A percentile compares a stretch with the other conserved stretches of the same genome.
These are phyloP conservation scores for Pugionium dolabratum DNA, from an alignment of 345 rosid genomes.

Conservation along the genomic window DNA sequence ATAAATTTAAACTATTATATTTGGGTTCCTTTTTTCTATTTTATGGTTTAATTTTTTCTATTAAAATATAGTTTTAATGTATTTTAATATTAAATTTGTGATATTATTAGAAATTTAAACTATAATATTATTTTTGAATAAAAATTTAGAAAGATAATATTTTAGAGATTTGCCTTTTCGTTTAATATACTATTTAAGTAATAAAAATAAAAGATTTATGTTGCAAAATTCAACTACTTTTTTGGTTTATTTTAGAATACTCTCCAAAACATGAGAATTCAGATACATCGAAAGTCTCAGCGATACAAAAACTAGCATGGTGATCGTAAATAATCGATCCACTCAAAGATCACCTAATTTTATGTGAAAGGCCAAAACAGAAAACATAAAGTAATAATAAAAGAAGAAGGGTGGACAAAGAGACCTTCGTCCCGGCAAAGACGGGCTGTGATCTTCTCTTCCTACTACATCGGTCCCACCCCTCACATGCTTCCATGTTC, in stretches of 20 bases:
- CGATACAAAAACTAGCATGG: background rate
- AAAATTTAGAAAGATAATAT: too few relatives aligned
- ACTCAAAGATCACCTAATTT: conserved; percentile 17
- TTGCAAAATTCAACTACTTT: background rate
- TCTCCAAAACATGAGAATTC: background rate
- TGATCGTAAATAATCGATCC: background rate
- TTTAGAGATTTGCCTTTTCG: too few relatives aligned
- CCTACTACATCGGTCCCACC: conserved; percentile 49
- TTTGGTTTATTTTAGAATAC: too few relatives aligned
- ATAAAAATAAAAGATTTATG: background rate
- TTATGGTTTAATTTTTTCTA: too few relatives aligned
- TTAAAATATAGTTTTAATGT: too few relatives aligned
- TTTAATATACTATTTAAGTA: too few relatives aligned
- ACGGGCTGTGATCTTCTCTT: conserved; percentile 61
- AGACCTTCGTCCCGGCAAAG: conserved; percentile 67
- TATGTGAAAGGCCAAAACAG: background rate
- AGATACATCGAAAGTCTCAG: background rate
- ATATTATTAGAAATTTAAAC: too few relatives aligned
- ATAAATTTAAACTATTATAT: too few relatives aligned
- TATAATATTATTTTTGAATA: too few relatives aligned
- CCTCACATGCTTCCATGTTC: conserved; percentile 78
- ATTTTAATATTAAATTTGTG: too few relatives aligned
- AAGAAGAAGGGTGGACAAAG: conserved; percentile 48
- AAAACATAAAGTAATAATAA: conserved; percentile 9
- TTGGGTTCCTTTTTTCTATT: too few relatives aligned